Percentiles rank a stretch among this genome's conserved stretches.
Conservation (phyloP, 805 yeast genomes). For the Pichia thaimueangensis region DNA sequence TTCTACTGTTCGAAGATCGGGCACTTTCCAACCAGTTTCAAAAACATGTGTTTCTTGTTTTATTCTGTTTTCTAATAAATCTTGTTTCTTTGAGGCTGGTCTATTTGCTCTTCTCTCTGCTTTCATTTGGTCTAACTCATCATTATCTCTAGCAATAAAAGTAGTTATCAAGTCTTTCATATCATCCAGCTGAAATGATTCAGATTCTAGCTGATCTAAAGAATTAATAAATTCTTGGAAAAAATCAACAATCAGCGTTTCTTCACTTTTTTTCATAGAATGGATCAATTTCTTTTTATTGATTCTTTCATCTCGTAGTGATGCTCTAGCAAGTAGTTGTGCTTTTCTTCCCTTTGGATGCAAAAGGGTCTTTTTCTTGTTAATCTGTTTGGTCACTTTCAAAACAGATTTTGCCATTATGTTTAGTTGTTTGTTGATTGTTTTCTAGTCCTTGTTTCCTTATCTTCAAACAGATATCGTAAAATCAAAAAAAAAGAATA, state of each 20-base stretch:
- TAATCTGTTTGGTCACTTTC: constrained; percentile 57
- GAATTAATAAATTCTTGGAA: constrained; percentile 50
- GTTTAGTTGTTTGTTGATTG: constrained; percentile 47
- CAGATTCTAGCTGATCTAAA: constrained; percentile 29
- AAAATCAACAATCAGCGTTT: constrained; percentile 50
- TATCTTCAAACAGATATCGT: too few species aligned
- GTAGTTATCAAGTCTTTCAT: constrained; percentile 54
- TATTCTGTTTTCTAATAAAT: constrained; percentile 52
- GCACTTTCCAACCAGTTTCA: constrained; percentile 61
- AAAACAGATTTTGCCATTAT: constrained; percentile 57
- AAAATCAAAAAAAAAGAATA: background rate
- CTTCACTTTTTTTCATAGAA: constrained; percentile 53
- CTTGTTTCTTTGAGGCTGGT: constrained; percentile 71
- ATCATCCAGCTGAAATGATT: constrained; percentile 49
- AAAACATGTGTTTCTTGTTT: constrained; percentile 59
- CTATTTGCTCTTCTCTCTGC: constrained; percentile 76
- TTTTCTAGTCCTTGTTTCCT: too few species aligned
- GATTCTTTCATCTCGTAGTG: constrained; percentile 72
- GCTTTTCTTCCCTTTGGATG: constrained; percentile 91
- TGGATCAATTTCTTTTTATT: constrained; percentile 51
- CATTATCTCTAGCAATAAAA: constrained; percentile 64
- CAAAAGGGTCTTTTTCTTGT: constrained; percentile 48
- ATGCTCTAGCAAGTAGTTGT: constrained; percentile 78
- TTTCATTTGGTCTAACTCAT: constrained; percentile 60
- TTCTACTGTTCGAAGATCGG: constrained; percentile 57